Conservation (phyloP, 192 early-diverging fungal genomes). For the Physocladia obscura region DNA sequence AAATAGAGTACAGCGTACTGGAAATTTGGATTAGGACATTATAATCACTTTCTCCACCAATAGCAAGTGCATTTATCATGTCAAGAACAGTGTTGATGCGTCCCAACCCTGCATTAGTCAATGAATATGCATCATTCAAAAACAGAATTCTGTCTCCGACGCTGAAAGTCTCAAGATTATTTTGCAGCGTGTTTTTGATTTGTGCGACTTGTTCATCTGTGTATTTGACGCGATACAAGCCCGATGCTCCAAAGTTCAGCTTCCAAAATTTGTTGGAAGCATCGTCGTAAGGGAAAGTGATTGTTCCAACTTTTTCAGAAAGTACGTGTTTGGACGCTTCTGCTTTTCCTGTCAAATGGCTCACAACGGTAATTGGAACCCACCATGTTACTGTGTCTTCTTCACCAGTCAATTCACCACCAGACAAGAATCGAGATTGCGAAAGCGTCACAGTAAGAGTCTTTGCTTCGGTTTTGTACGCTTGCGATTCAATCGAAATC, state of each 20-base stretch:
- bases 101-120: slow-evolving; percentile 75
- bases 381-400: slow-evolving; percentile 84
- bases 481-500: slow-evolving; percentile 65
- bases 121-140: slow-evolving; percentile 77
- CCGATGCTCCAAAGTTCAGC: slow-evolving; percentile 78
- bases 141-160: slow-evolving; percentile 78
- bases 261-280: slow-evolving; percentile 64
- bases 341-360: slow-evolving; percentile 40
- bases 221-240: slow-evolving; percentile 82
- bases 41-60: slow-evolving; percentile 80
- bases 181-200: slow-evolving; percentile 52
- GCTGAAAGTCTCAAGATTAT: slow-evolving; percentile 35
- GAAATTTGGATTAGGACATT: slow-evolving; percentile 69
- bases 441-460: slow-evolving; percentile 59
- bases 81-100: slow-evolving; percentile 73
- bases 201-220: slow-evolving; percentile 30
- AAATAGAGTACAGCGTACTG: slow-evolving; percentile 58
- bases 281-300: slow-evolving; percentile 51
- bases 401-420: slow-evolving; percentile 71
- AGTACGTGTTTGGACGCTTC: slow-evolving; percentile 55
- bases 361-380: slow-evolving; percentile 69
- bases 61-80: slow-evolving; percentile 69
- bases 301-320: slow-evolving; percentile 37
- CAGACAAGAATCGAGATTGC: slow-evolving; percentile 85
- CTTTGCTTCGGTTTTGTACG: slow-evolving; percentile 42